These are phyloP conservation scores for Aeschynomene evenia DNA, from an alignment of 306 rosid genomes.

Conservation along the genomic window DNA sequence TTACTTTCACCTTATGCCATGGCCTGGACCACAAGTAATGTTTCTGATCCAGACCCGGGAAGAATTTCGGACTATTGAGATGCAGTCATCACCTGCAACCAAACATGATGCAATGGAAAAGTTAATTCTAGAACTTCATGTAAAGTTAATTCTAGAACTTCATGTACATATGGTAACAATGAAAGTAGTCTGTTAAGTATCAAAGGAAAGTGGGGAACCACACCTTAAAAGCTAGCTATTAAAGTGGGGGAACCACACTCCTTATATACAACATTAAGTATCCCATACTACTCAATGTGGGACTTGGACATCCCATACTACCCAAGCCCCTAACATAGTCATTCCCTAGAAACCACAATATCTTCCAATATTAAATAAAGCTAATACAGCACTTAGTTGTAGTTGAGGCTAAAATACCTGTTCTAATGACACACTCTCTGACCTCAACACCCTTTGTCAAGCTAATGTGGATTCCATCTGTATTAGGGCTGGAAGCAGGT, in stretches of 20 bases:
- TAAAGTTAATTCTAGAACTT: not conserved
- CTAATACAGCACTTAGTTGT: not conserved
- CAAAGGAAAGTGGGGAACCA: too few species aligned
- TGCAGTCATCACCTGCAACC: conserved; percentile 84
- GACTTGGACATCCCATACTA: too few species aligned
- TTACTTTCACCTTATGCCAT: conserved; percentile 80
- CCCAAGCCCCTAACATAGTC: too few species aligned
- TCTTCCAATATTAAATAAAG: not conserved
- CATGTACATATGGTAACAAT: not conserved
- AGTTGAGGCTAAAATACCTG: conserved; percentile 49
- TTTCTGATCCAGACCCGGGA: conserved; percentile 59
- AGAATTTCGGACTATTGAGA: conserved; percentile 83
- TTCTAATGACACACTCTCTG: conserved; percentile 54
- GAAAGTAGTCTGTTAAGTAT: too few species aligned
- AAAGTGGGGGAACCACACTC: too few species aligned
- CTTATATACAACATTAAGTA: too few species aligned
- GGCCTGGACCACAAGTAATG: conserved; percentile 88
- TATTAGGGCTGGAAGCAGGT: conserved; percentile 78
- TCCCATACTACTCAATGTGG: too few species aligned
- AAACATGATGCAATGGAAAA: conserved; percentile 5
- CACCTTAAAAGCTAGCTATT: too few species aligned
- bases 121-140: not conserved
- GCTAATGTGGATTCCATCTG: conserved; percentile 94
- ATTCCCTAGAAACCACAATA: not conserved
- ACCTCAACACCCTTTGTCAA: conserved; percentile 54